Evolutionary conservation across 176 grass and related monocot genomes (phyloP), one percentile per base, ranked within the genome.

Genomic region (Rhynchospora pubera): DNA sequence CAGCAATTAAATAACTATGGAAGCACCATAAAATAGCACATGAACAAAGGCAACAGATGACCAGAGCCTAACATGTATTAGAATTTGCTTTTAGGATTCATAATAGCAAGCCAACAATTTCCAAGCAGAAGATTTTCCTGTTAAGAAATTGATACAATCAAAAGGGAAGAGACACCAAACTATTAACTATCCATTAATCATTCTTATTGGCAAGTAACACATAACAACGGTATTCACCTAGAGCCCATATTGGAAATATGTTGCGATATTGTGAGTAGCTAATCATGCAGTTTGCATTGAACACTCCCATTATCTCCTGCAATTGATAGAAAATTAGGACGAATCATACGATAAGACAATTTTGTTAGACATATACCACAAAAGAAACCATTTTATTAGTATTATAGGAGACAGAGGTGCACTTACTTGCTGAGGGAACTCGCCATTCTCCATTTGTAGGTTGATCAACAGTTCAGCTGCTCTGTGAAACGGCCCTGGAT

Each of bases 391-490:
- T 15, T 59, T 34, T 6, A 62, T 42, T 57, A 4, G 18, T 81
- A 12, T 60, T 62, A 14, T 30, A 0, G 8, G 12, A 55, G 13
- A 44, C 44, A 72, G 16, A 73, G 45, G 7, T 73, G 69, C 69
- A 87, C 89, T 86, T 94, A 97, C 94, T 84, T 97, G 94, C 57
- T 97, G 94, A 70, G 94, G 91, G 82, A 97, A 97, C 69, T 97
- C 94, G 55, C 89, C 94, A 16, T 92, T 63, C 55, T 97, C 94
- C 68, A 57, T 85, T 78, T 94, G 94, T 65, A 97, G 67, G 65
- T 97, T 97, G 57, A 97, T 90, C 80, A 94, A 83, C 73, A 89
- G 75, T 68, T 90, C 90, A 2, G 91, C 91, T 87, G 88, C 94
- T 86, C 76, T 84, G 57, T 94, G 94, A 58, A 97, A 81, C 62